These are phyloP conservation scores for Termitomyces sp. DNA, from an alignment of 768 basidiomycete genomes.

Conservation along the genomic window DNA sequence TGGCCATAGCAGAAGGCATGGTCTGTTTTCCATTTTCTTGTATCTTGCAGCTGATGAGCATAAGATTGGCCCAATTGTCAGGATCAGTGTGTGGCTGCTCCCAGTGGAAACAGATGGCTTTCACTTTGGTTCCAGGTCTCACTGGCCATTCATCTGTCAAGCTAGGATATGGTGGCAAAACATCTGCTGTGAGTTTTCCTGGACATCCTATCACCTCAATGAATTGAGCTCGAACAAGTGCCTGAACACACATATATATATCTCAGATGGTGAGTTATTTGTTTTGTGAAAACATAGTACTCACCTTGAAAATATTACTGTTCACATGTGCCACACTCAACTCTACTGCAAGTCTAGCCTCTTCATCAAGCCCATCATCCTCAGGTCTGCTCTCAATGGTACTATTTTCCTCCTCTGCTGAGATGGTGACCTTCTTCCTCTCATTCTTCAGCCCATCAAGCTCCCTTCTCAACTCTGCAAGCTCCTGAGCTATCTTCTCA, in stretches of 20 bases:
- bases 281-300: background rate
- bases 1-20: background rate
- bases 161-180: background rate
- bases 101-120: background rate
- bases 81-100: background rate
- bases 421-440: background rate
- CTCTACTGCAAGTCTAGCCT: background rate
- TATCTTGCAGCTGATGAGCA: background rate
- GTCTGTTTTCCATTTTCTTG: background rate
- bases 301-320: background rate
- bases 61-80: background rate
- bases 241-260: background rate
- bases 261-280: background rate
- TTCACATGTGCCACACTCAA: background rate
- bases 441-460: background rate
- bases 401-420: background rate
- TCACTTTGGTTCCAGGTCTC: background rate
- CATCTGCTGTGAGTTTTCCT: background rate
- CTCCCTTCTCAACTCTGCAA: background rate
- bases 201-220: background rate
- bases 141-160: background rate
- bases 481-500: background rate
- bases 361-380: background rate
- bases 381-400: background rate
- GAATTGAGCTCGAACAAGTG: background rate